Conservation (phyloP, 2,329 filamentous ascomycete species). For the Calcarisporium arbuscula region DNA sequence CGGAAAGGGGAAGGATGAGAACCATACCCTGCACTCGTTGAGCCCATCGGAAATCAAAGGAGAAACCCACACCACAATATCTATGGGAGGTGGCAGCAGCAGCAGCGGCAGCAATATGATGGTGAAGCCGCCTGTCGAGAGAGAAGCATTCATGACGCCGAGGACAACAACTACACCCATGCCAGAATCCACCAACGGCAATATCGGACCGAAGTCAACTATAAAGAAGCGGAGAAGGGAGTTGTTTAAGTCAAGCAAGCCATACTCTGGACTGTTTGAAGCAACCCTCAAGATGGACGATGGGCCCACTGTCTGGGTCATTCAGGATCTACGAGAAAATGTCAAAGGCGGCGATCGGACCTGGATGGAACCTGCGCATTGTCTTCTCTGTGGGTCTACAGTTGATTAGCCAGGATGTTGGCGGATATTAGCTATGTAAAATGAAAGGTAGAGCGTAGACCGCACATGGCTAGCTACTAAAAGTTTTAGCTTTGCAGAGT, state of each 20-base stretch:
- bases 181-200: too few relatives aligned
- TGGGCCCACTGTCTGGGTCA: conserved; percentile 43
- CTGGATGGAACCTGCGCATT: conserved; percentile 45
- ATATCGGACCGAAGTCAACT: conserved; percentile 32
- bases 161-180: conserved; percentile 24
- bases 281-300: conserved; percentile 41
- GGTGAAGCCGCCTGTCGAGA: conserved; percentile 28
- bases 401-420: too few relatives aligned
- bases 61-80: conserved; percentile 43
- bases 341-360: conserved; percentile 42
- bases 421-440: too few relatives aligned
- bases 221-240: conserved; percentile 33
- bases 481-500: too few relatives aligned
- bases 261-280: conserved; percentile 47
- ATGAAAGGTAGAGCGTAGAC: too few relatives aligned
- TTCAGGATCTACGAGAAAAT: conserved; percentile 43
- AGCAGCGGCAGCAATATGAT: conserved; percentile 33
- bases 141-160: too few relatives aligned
- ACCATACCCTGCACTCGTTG: not conserved
- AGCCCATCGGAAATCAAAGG: conserved; percentile 31
- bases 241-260: conserved; percentile 32
- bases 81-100: conserved; percentile 46
- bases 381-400: conserved; percentile 42
- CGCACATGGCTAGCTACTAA: too few relatives aligned
- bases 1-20: conserved; percentile 16